phyloP scores from a whole-genome alignment of 495 filamentous ascomycete genomes.

The Trichoderma gamsii region DNA sequence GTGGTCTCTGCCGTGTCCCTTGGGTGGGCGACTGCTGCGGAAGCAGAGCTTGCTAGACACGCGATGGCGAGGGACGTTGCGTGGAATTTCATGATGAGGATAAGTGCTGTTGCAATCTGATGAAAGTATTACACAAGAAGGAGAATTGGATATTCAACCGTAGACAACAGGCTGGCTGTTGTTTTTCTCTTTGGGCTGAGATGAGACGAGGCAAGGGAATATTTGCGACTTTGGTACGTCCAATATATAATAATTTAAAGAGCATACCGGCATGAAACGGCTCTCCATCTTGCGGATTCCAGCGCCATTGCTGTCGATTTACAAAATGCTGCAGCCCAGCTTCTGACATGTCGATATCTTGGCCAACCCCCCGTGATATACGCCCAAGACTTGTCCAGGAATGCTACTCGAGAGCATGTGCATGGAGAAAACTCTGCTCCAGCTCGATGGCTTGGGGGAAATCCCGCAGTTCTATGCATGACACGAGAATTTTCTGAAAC shows the following conservation, averaged over 20 bases:
- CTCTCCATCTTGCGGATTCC: background rate
- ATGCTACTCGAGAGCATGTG: background rate
- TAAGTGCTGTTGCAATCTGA: background rate
- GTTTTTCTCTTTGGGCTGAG: too few relatives aligned
- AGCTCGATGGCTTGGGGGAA: background rate
- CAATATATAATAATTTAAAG: background rate
- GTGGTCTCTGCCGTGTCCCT: background rate
- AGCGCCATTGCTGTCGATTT: background rate
- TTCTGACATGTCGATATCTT: background rate
- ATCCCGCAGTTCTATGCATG: background rate
- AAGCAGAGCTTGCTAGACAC: background rate
- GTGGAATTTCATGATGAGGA: slow-evolving; percentile 8
- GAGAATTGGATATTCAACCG: background rate
- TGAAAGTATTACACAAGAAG: background rate
- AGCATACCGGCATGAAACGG: background rate
- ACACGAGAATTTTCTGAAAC: background rate
- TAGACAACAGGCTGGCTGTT: too few relatives aligned
- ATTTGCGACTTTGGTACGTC: background rate
- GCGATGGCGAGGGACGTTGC: background rate
- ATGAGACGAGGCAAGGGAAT: too few relatives aligned
- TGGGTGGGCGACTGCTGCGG: background rate
- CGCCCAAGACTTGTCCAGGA: background rate
- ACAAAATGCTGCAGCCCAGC: background rate
- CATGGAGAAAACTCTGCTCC: background rate
- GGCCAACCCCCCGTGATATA: background rate